These are phyloP conservation scores for Chloris gayana DNA, from an alignment of 176 grass and related monocot species.

Conservation along the genomic window DNA sequence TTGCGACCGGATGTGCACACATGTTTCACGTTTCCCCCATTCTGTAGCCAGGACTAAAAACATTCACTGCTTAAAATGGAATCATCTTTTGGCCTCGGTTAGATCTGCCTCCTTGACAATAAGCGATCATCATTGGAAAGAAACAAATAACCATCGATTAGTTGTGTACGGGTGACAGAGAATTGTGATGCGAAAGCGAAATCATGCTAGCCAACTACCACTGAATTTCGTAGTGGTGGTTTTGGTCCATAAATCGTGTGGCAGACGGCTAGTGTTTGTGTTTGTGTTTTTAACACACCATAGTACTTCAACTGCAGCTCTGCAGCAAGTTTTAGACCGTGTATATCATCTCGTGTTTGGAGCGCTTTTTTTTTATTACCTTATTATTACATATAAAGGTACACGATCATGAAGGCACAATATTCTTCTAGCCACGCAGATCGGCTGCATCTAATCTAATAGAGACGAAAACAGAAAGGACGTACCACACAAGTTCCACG, in stretches of 20 bases:
- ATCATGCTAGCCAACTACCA: not conserved
- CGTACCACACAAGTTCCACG: not conserved
- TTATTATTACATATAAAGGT: no score
- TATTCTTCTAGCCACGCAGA: not conserved
- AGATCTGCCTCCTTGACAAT: conserved; percentile 18
- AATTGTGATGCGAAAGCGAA: not conserved
- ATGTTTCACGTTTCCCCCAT: conserved; percentile 1
- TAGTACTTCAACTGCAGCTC: not conserved
- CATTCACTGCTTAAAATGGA: not conserved
- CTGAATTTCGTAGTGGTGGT: not conserved
- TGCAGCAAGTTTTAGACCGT: not conserved
- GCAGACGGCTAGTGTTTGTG: no score
- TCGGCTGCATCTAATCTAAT: not conserved
- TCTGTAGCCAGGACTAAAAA: not conserved
- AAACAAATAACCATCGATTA: conserved; percentile 9
- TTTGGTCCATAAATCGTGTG: no score
- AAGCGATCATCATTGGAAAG: conserved; percentile 13
- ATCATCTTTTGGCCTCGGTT: conserved; percentile 15
- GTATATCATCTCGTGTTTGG: not conserved
- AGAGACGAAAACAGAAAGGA: not conserved
- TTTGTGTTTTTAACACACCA: not conserved
- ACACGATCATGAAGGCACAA: not conserved
- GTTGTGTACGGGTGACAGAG: not conserved
- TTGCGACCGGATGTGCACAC: not conserved
- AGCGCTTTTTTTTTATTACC: not conserved